These are phyloP conservation scores for Aspergillus sclerotioniger DNA, from an alignment of 495 filamentous ascomycete species.

Conservation along the genomic window DNA sequence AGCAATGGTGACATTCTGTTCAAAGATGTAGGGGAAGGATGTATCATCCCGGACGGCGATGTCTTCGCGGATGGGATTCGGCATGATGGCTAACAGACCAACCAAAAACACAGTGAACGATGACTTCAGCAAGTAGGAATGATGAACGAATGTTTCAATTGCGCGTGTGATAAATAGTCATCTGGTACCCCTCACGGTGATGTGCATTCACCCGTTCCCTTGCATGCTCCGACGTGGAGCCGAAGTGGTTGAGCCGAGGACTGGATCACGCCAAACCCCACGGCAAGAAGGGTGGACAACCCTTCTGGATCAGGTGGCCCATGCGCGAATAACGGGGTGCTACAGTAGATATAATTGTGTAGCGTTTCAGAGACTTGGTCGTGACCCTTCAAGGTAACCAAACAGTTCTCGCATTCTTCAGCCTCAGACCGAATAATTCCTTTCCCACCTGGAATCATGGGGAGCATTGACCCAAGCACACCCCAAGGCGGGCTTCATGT, in stretches of 20 bases:
- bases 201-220: background rate
- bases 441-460: slow-evolving; percentile 1
- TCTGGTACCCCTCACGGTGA: slow-evolving; percentile 6
- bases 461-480: slow-evolving; percentile 1
- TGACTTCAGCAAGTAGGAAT: background rate
- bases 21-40: slow-evolving; percentile 37
- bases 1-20: slow-evolving; percentile 36
- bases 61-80: slow-evolving; percentile 38
- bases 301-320: no score
- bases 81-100: slow-evolving; percentile 26
- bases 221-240: slow-evolving; percentile 31
- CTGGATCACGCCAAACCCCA: slow-evolving; percentile 3
- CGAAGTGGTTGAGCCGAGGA: slow-evolving; percentile 25
- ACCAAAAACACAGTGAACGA: background rate
- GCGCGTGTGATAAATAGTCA: slow-evolving; percentile 15
- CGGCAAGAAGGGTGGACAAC: background rate
- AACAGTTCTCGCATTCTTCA: no score
- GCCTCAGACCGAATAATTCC: background rate
- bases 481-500: slow-evolving; percentile 29
- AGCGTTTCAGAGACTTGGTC: no score
- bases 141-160: background rate
- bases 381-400: no score
- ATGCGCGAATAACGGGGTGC: background rate
- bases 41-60: slow-evolving; percentile 34
- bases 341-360: no score